Evolutionary conservation across 2,329 filamentous ascomycete genomes (phyloP).

Genomic region (Fusarium illudens): DNA sequence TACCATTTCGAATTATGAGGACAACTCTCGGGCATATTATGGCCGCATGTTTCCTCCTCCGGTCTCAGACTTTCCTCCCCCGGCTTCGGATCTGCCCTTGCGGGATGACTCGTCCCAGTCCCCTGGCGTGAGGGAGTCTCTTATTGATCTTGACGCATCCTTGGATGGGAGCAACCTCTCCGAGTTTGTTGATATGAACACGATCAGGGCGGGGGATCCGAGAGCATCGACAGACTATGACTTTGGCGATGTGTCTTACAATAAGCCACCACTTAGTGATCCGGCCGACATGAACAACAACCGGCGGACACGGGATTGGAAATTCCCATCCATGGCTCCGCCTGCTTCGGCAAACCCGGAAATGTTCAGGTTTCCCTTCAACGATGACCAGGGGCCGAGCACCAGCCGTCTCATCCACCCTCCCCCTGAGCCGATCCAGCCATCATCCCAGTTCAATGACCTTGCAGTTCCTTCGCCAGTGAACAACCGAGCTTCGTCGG

Average conservation of each 20-base stretch:
- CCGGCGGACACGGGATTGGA: constrained; percentile 64
- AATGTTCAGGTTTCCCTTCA: constrained; percentile 60
- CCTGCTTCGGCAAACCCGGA: constrained; percentile 64
- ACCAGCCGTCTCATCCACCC: constrained; percentile 59
- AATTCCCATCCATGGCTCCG: constrained; percentile 62
- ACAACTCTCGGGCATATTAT: constrained; percentile 70
- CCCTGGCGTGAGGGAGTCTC: constrained; percentile 65
- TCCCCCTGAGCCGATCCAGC: constrained; percentile 59
- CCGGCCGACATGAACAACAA: constrained; percentile 63
- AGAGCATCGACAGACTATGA: constrained; percentile 60
- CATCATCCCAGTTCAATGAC: constrained; percentile 54
- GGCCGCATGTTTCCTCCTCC: constrained; percentile 55
- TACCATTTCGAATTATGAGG: constrained; percentile 70
- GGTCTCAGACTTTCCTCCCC: constrained; percentile 56
- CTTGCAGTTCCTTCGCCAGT: constrained; percentile 48
- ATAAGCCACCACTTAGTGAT: constrained; percentile 64
- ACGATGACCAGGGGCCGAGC: constrained; percentile 45
- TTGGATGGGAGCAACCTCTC: constrained; percentile 64
- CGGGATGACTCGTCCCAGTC: constrained; percentile 62
- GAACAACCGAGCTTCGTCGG: constrained; percentile 54
- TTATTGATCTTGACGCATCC: constrained; percentile 71
- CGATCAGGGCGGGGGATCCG: constrained; percentile 61
- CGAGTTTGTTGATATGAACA: constrained; percentile 68
- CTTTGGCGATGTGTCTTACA: constrained; percentile 54
- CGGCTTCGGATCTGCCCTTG: constrained; percentile 62